Conservation (phyloP, 2,329 filamentous ascomycete species). For the Aspergillus hiratsukae region DNA sequence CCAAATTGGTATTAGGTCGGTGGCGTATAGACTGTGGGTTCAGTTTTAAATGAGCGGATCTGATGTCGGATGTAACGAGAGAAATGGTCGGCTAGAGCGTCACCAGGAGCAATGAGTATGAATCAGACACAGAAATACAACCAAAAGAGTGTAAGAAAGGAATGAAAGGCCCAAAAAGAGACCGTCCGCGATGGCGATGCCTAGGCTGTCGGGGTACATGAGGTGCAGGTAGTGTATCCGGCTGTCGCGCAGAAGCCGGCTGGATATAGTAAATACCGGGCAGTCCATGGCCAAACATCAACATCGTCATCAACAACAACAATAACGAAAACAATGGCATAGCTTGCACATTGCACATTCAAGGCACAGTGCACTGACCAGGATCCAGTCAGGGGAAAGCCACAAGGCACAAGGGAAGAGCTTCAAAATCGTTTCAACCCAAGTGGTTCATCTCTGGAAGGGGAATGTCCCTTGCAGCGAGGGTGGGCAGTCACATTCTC, state of each 20-base stretch:
- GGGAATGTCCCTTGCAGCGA: neutral
- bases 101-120: conserved; percentile 12
- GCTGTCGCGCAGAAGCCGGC: neutral
- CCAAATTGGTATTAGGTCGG: too few species aligned
- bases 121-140: neutral
- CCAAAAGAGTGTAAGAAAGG: neutral
- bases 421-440: neutral
- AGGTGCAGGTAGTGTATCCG: neutral
- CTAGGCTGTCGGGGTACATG: neutral
- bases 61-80: conserved; percentile 6
- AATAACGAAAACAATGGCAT: neutral
- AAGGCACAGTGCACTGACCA: neutral
- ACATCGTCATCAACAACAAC: neutral
- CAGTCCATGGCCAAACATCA: neutral
- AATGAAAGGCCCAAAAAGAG: neutral
- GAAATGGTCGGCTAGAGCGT: conserved; percentile 12
- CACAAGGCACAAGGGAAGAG: neutral
- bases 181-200: neutral
- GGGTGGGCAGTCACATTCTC: neutral
- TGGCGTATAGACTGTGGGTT: conserved; percentile 5
- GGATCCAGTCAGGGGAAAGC: neutral
- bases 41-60: conserved; percentile 11
- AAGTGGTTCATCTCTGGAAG: neutral
- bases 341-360: neutral
- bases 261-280: neutral